Evolutionary conservation across 179 eudicot genomes (phyloP), one percentile per base, ranked within the genome.

Genomic region (Nepenthes alata): DNA sequence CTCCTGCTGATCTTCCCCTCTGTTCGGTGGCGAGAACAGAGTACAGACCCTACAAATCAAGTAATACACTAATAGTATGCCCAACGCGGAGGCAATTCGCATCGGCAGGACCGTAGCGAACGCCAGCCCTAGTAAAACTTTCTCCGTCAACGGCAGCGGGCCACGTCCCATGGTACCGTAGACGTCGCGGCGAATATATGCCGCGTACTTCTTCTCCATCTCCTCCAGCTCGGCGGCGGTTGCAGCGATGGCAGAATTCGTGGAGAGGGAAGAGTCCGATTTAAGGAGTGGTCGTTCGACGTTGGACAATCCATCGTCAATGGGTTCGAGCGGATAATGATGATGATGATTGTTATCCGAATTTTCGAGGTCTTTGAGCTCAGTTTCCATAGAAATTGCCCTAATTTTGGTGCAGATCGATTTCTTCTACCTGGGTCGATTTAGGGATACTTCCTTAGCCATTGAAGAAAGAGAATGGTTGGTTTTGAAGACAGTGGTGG

Each of bases 111-210:
- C 62, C 4, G 87, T 78, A 2, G 85, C 1, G 15, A 80, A 39
- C 9, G 85, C 87, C 9, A 79, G 0, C 1, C 70, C 83, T 0
- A 91, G 68, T 6, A 80, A 68, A 8, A 78, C 0, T 69, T 86
- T 89, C 72, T 89, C 96, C 37, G 65, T 52, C 68, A 66, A 60
- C n/a, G 88, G 85, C 14, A 89, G 48, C 11, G 79, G 72, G 9
- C 88, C 96, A 7, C 73, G 74, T 1, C 98, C 98, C 95, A 89
- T 84, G 6, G 85, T 76, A 5, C 98, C 98, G 66, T 89, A 89
- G 10, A 83, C 72, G 15, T 91, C 96, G 63, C 64, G 48, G 59
- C 96, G 81, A 13, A 81, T 95, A 16, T 62, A 91, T 0, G 98
- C 85, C 8, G 98, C 95, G 76, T 49, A 91, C 72, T 86, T 91